These are phyloP conservation scores for Sonneratia alba DNA, from an alignment of 345 rosid genomes.

Conservation along the genomic window DNA sequence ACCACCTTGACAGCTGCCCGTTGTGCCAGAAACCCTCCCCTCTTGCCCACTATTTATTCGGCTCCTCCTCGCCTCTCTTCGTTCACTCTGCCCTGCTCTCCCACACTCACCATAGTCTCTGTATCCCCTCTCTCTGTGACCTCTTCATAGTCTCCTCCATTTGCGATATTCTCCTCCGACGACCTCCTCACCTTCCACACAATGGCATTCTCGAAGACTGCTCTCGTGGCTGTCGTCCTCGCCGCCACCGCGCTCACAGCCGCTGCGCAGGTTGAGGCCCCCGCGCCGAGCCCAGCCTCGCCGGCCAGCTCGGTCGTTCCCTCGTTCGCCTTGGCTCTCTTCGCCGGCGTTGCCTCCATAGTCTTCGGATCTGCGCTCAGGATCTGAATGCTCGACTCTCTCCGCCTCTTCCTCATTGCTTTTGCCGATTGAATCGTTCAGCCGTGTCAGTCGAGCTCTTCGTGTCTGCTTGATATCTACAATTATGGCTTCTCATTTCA, in stretches of 20 bases:
- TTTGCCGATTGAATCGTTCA: background rate
- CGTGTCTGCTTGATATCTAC: background rate
- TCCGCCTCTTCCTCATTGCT: background rate
- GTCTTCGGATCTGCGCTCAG: conserved; percentile 37
- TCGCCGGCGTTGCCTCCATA: conserved; percentile 29
- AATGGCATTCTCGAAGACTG: conserved; percentile 39
- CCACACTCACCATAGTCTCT: too few species aligned
- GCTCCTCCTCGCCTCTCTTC: too few species aligned
- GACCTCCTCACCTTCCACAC: background rate
- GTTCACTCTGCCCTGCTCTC: too few species aligned
- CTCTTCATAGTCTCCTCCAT: conserved; percentile 6
- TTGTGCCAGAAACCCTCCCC: background rate
- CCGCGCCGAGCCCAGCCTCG: conserved; percentile 48
- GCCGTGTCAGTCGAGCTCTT: background rate
- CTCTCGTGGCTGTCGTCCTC: conserved; percentile 23
- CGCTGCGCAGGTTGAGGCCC: conserved; percentile 36
- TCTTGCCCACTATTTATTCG: background rate
- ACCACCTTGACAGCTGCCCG: background rate
- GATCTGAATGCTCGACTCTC: conserved; percentile 30
- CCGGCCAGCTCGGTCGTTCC: conserved; percentile 37
- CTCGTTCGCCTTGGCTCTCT: conserved; percentile 26
- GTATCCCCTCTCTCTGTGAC: too few species aligned
- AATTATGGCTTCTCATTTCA: background rate
- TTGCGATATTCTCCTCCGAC: background rate
- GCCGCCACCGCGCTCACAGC: conserved; percentile 27